Conservation (phyloP, 371 early-diverging fungal genomes). For the Mucor irregularis region DNA sequence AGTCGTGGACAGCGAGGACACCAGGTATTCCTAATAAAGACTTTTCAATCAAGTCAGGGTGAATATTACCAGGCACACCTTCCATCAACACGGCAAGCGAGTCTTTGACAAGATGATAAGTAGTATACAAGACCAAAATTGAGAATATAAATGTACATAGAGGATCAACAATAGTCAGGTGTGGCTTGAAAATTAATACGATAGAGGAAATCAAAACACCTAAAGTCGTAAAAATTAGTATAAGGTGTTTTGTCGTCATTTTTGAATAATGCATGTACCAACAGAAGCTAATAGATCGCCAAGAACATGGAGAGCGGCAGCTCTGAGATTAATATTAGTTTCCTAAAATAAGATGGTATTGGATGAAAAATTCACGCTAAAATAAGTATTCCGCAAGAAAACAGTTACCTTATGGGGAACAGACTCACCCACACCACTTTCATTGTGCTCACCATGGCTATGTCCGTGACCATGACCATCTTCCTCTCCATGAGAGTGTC, state of each 20-base stretch:
- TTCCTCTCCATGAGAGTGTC: constrained; percentile 35
- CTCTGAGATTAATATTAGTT: constrained; percentile 69
- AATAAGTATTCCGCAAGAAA: neutral
- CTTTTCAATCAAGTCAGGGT: constrained; percentile 58
- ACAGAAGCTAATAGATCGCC: constrained; percentile 85
- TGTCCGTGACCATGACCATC: constrained; percentile 37
- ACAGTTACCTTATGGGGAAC: constrained; percentile 7
- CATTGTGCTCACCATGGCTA: no score
- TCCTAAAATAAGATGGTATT: constrained; percentile 27
- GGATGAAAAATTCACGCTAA: neutral
- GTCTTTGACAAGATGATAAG: constrained; percentile 61
- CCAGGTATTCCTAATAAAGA: constrained; percentile 55
- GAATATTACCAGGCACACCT: constrained; percentile 66
- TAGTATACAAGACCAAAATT: constrained; percentile 75
- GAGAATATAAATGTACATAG: constrained; percentile 88
- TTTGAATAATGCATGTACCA: no score
- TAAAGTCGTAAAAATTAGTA: constrained; percentile 1
- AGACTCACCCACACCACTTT: constrained; percentile 28
- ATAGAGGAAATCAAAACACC: constrained; percentile 85
- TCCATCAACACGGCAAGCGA: constrained; percentile 76
- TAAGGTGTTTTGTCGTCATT: no score
- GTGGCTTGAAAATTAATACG: constrained; percentile 71
- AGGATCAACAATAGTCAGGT: constrained; percentile 74
- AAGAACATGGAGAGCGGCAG: constrained; percentile 80
- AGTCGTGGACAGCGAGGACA: constrained; percentile 67